Evolutionary conservation across 768 basidiomycete species (phyloP).

Genomic region (Tricholoma bakamatsutake): DNA sequence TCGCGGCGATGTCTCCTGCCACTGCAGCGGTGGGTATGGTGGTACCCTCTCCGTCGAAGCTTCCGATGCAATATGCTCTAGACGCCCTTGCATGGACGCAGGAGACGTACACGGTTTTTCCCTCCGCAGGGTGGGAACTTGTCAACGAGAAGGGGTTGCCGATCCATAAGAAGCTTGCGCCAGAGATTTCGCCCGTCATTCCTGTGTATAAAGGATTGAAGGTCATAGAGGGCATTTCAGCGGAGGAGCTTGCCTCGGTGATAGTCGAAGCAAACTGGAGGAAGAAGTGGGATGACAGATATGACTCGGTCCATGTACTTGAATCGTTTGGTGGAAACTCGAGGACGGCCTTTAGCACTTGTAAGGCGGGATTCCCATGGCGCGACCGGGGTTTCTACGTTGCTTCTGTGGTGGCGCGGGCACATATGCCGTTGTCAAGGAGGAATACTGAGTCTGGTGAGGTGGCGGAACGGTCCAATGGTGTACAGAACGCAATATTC

Average conservation of each 20-base stretch:
- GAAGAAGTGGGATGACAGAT: conserved; percentile 83
- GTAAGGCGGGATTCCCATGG: conserved; percentile 85
- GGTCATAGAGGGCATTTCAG: conserved; percentile 90
- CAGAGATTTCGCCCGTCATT: conserved; percentile 72
- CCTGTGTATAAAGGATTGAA: conserved; percentile 86
- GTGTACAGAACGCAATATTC: conserved; percentile 62
- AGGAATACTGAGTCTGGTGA: conserved; percentile 33
- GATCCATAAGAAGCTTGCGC: conserved; percentile 68
- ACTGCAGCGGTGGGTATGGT: conserved; percentile 33
- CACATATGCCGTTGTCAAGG: conserved; percentile 34
- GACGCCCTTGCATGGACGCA: conserved; percentile 81
- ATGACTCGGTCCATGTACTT: conserved; percentile 62
- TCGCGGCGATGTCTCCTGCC: conserved; percentile 67
- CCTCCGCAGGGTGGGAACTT: conserved; percentile 64
- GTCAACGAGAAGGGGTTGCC: conserved; percentile 73
- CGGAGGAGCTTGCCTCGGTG: conserved; percentile 80
- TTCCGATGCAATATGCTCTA: conserved; percentile 75
- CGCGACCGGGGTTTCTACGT: conserved; percentile 83
- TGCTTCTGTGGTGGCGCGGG: conserved; percentile 69
- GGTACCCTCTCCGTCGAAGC: conserved; percentile 48
- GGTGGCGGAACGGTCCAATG: conserved; percentile 31
- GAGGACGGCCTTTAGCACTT: conserved; percentile 63
- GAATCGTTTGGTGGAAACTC: conserved; percentile 76
- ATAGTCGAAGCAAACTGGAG: conserved; percentile 66
- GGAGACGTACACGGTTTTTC: conserved; percentile 53